Evolutionary conservation across 2,329 filamentous ascomycete genomes (phyloP), one percentile per base, ranked within the genome.

Genomic region (Nannizzia gypsea): DNA sequence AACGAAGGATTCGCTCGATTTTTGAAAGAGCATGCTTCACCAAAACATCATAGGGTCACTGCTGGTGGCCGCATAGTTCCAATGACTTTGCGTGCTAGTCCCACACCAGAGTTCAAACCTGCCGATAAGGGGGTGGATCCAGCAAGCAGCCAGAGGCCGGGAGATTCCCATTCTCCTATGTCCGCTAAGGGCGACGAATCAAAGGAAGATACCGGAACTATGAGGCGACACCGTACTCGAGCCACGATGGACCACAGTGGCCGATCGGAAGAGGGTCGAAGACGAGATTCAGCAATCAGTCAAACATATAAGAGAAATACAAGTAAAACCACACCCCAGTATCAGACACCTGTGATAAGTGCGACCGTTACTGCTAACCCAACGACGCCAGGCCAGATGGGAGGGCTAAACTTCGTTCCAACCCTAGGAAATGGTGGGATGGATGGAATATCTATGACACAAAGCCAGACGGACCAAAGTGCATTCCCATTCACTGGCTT

Each of bases 31-130:
- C 76, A 78, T 61, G 70, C 75, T 6, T 78, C 77, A 38, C 76
- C 77, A n/a, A 76, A 72, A 36, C 74, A 77, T 61, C 74, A 78
- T 57, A 74, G 77, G 57, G 77, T 79, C 56, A 78, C 76, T 42
- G 76, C 77, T 60, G 76, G 76, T 22, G 77, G 77, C 6, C 72
- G 72, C 44, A 78, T 79, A 28, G 75, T 79, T 38, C 75, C 76
- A n/a, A 76, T 78, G 72, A 68, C 70, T 38, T 68, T 70, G 34
- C 64, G 66, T 20, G 34, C 61, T 9, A 61, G 61, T n/a, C 67
- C 72, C 24, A 70, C 69, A 59, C 73, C 75, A 3, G 68, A 73
- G 61, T 72, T 73, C 62, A 69, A 69, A 46, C 63, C 73, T 6
- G 62, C 63, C 22, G 65, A 56, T 28, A 66, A 56, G 22, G n/a